Evolutionary conservation across 495 filamentous ascomycete species (phyloP).

Genomic region (Podospora australis): DNA sequence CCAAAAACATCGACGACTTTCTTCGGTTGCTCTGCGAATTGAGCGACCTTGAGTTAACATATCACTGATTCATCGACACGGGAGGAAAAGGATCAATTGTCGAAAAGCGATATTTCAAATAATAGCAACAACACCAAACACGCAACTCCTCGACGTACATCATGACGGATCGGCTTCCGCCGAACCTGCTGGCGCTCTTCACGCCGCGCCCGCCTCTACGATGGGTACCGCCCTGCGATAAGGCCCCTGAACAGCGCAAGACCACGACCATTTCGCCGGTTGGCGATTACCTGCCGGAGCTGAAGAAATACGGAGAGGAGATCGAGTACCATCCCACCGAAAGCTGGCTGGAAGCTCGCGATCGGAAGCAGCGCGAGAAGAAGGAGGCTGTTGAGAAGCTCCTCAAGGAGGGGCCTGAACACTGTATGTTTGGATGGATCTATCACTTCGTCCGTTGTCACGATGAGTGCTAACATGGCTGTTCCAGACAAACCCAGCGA

Average conservation of each 20-base stretch:
- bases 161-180: slow-evolving; percentile 94
- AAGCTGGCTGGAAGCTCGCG: slow-evolving; percentile 82
- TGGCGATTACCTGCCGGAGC: slow-evolving; percentile 62
- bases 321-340: slow-evolving; percentile 78
- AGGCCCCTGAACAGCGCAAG: slow-evolving; percentile 73
- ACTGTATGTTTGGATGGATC: slow-evolving; percentile 54
- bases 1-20: too few species aligned
- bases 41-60: too few species aligned
- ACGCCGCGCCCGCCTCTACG: slow-evolving; percentile 86
- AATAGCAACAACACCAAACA: not conserved
- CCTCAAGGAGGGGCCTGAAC: slow-evolving; percentile 56
- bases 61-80: too few species aligned
- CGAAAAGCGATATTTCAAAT: not conserved
- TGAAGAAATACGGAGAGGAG: slow-evolving; percentile 64
- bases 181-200: slow-evolving; percentile 88
- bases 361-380: slow-evolving; percentile 74
- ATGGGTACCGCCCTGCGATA: slow-evolving; percentile 78
- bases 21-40: too few species aligned
- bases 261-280: slow-evolving; percentile 66
- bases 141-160: too few species aligned
- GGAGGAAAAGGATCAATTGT: too few species aligned
- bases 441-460: slow-evolving; percentile 9
- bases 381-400: slow-evolving; percentile 56
- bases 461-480: slow-evolving; percentile 2
- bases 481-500: slow-evolving; percentile 61